Evolutionary conservation across 805 yeast genomes (phyloP), one percentile per base, ranked within the genome.

Genomic region (Ogataea salicorniae): DNA sequence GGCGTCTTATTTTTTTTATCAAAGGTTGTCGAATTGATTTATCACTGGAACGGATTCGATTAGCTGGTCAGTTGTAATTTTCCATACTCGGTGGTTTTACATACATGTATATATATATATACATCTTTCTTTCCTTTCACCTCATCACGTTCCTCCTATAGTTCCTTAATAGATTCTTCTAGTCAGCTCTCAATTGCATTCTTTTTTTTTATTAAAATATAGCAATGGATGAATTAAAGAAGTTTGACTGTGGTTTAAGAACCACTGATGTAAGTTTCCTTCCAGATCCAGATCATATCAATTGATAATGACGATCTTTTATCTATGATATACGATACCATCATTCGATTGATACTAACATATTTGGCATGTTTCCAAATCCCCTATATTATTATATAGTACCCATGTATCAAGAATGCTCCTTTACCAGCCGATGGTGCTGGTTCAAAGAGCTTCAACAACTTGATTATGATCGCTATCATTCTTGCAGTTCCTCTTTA

Each of bases 371-470:
- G 4, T 37, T 18, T 37, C 13, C 5, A 34, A 15, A 39, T 40
- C 20, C 8, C 5, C 34, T 31, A 14, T 31, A 4, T 20, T 20
- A 4, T 20, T 20, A 3, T 41, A 16, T 41, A 62, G 71, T 78
- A 63, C 43, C 95, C 95, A 26, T 73, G 91, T 7, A 88, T 89
- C 63, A 80, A 84, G 61, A 89, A 89, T 63, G 95, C 92, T 2
- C 90, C 90, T 11, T 72, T 88, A 52, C 91, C 95, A 26, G 96
- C 95, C 5, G 97, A 89, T 63, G 97, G 96, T 38, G 87, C 96
- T 6, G 90, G 95, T 23, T 74, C 90, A 33, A 81, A 79, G 63
- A 79, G 82, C 58, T 89, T 90, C 70, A 77, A 78, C 67, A 89
- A 90, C 69, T 59, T 59, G 55, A 61, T 78, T 13, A 61, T 89